These are phyloP conservation scores for Spergularia bocconei DNA, from an alignment of 148 eudicot genomes.

Conservation along the genomic window DNA sequence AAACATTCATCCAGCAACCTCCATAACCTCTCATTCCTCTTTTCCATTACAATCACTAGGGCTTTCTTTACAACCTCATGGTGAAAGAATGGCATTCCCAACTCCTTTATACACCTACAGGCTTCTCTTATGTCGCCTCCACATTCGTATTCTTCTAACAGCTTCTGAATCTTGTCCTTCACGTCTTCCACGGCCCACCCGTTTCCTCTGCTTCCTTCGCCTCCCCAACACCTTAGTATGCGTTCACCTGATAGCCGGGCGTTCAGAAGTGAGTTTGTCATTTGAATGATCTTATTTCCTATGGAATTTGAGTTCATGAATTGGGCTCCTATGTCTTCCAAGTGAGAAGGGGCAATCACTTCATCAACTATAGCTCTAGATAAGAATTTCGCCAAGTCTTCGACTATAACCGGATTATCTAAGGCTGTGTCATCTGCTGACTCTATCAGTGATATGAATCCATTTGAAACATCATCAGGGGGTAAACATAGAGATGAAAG, in stretches of 20 bases:
- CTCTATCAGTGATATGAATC: constrained; percentile 46
- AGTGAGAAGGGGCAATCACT: constrained; percentile 48
- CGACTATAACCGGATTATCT: constrained; percentile 51
- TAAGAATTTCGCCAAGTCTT: constrained; percentile 53
- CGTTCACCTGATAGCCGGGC: constrained; percentile 58
- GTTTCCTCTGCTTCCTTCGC: constrained; percentile 42
- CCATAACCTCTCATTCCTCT: constrained; percentile 51
- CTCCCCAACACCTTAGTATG: constrained; percentile 63
- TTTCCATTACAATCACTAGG: constrained; percentile 42
- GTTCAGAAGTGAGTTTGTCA: constrained; percentile 45
- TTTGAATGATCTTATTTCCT: constrained; percentile 43
- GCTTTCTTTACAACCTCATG: constrained; percentile 64
- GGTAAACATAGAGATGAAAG: constrained; percentile 50
- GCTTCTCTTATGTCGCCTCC: constrained; percentile 61
- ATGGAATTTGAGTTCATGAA: constrained; percentile 30
- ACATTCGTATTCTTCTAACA: constrained; percentile 56
- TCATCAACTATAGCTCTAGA: constrained; percentile 58
- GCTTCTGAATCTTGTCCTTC: constrained; percentile 44
- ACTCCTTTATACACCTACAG: constrained; percentile 51
- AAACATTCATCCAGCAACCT: constrained; percentile 40
- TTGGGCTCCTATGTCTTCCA: constrained; percentile 41
- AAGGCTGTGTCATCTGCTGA: constrained; percentile 59
- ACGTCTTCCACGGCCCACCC: constrained; percentile 56
- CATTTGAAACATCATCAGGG: constrained; percentile 43
- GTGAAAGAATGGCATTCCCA: constrained; percentile 57